These are phyloP conservation scores for Leccinum sublutescens DNA, from an alignment of 768 basidiomycete species.

Conservation along the genomic window DNA sequence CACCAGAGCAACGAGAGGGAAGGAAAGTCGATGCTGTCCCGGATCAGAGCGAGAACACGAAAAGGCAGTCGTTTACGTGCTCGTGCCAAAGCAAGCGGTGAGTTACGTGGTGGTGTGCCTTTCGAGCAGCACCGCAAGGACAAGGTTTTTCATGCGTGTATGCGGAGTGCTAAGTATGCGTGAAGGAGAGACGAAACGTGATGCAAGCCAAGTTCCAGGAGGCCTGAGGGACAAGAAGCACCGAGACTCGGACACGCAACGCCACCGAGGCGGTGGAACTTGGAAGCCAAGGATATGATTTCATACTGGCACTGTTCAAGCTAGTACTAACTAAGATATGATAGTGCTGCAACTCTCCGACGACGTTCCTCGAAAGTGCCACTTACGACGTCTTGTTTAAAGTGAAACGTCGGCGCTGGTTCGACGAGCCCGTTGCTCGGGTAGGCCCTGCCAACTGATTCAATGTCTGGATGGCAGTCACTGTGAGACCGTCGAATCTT, in stretches of 20 bases:
- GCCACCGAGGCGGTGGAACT: not conserved
- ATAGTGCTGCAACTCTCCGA: not conserved
- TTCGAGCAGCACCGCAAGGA: slow-evolving; percentile 30
- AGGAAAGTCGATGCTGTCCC: slow-evolving; percentile 2
- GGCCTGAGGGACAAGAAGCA: not conserved
- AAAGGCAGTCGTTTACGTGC: not conserved
- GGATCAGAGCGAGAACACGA: slow-evolving; percentile 16
- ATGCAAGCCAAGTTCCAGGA: not conserved
- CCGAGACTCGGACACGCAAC: not conserved
- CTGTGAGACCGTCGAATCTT: not conserved
- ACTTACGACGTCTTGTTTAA: not conserved
- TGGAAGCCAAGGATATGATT: not conserved
- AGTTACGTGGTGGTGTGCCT: slow-evolving; percentile 22
- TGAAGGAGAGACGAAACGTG: slow-evolving; percentile 3
- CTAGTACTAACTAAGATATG: not conserved
- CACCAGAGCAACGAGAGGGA: not conserved
- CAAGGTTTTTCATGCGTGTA: slow-evolving; percentile 22
- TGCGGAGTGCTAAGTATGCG: not conserved
- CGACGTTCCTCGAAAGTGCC: not conserved
- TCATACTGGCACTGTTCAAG: not conserved
- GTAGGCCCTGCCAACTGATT: not conserved
- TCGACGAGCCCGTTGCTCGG: not conserved
- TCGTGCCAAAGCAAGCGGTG: not conserved
- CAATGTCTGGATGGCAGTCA: not conserved
- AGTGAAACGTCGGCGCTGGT: not conserved